Evolutionary conservation across 768 basidiomycete species (phyloP).

Genomic region (Naganishia vaughanmartiniae): DNA sequence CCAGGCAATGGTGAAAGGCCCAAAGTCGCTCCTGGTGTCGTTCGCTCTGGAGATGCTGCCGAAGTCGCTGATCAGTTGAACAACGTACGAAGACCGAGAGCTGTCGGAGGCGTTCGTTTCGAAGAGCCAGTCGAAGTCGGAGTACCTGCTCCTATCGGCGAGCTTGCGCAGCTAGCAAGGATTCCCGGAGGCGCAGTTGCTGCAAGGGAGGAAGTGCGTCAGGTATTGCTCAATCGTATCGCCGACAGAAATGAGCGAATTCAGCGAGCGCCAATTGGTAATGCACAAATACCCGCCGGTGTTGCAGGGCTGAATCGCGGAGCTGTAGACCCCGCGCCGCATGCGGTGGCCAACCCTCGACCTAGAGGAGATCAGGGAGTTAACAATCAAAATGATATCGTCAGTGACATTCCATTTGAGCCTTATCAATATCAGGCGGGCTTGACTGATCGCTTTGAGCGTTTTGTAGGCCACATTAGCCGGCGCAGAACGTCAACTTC

Average conservation of each 20-base stretch:
- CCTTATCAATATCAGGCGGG: background rate
- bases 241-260: background rate
- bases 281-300: background rate
- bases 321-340: too few relatives aligned
- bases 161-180: background rate
- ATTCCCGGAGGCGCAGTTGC: background rate
- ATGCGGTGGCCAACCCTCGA: background rate
- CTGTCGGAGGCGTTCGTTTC: background rate
- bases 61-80: background rate
- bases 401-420: background rate
- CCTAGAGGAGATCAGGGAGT: background rate
- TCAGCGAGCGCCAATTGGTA: background rate
- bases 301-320: background rate
- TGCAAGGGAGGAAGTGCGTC: background rate
- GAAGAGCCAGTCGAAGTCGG: background rate
- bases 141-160: background rate
- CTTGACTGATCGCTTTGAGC: background rate
- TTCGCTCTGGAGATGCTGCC: background rate
- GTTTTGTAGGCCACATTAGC: background rate
- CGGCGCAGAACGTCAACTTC: background rate
- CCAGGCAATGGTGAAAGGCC: too few relatives aligned
- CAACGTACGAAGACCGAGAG: background rate
- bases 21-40: background rate
- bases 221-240: background rate
- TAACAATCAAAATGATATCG: background rate